Evolutionary conservation across 139 green algal species (phyloP).

Genomic region (Micromonas commoda): DNA sequence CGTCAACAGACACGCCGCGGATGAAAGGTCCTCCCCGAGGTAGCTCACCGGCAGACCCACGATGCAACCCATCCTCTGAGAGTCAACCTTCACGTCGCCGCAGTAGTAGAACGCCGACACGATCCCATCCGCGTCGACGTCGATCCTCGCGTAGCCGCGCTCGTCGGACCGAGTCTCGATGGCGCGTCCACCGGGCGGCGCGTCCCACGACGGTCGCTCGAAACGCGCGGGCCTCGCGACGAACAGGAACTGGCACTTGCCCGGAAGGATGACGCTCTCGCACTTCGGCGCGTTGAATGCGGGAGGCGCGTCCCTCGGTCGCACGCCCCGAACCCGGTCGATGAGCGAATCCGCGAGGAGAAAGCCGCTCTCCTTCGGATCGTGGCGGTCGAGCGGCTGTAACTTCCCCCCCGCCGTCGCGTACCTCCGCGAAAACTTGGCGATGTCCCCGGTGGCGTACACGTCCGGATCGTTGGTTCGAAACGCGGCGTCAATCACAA

Average conservation of each 20-base stretch:
- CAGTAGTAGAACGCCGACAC: neutral
- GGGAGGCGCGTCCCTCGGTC: neutral
- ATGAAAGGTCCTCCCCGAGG: too few species aligned
- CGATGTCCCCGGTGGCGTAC: slow-evolving; percentile 48
- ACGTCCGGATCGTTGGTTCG: slow-evolving; percentile 51
- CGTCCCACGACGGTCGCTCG: neutral
- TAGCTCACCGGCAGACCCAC: neutral
- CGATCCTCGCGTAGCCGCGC: neutral
- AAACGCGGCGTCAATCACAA: slow-evolving; percentile 61
- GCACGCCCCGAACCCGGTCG: neutral
- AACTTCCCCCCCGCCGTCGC: neutral
- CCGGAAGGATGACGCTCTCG: neutral
- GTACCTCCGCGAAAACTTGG: slow-evolving; percentile 51
- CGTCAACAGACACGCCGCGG: too few species aligned
- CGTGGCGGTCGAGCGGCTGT: neutral
- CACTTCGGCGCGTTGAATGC: neutral
- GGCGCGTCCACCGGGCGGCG: too few species aligned
- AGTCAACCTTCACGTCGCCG: neutral
- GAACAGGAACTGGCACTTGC: neutral
- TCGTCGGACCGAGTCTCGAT: neutral
- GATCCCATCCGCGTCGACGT: neutral
- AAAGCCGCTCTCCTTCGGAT: neutral
- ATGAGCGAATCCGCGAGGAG: neutral
- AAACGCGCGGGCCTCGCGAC: neutral
- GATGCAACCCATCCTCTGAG: neutral